phyloP scores from a whole-genome alignment of 2,329 filamentous ascomycete genomes.

The Cyclaneusma minus region DNA sequence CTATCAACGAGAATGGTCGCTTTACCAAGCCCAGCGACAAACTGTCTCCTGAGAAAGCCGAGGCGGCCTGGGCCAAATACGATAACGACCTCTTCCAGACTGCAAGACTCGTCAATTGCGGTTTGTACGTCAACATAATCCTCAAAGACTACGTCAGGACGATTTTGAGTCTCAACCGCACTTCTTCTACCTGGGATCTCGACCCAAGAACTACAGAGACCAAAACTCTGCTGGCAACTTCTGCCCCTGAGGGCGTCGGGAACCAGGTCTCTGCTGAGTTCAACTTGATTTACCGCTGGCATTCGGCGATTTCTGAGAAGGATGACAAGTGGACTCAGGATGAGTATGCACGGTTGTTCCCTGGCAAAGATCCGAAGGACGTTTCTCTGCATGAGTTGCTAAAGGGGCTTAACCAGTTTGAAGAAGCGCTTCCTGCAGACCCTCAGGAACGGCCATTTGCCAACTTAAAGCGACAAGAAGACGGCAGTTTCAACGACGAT shows the following conservation, averaged over 20 bases:
- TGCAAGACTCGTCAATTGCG: constrained; percentile 45
- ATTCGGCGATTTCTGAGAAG: constrained; percentile 58
- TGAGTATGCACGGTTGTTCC: constrained; percentile 46
- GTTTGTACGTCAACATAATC: constrained; percentile 37
- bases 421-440: constrained; percentile 44
- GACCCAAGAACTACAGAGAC: constrained; percentile 57
- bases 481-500: constrained; percentile 61
- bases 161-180: constrained; percentile 23
- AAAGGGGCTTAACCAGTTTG: constrained; percentile 45
- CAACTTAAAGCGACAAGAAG: constrained; percentile 42
- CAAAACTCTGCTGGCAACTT: constrained; percentile 29
- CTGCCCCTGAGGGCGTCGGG: constrained; percentile 56
- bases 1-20: constrained; percentile 66
- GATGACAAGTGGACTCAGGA: constrained; percentile 72
- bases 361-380: constrained; percentile 30
- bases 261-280: constrained; percentile 82
- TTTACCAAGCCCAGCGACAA: constrained; percentile 48
- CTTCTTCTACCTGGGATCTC: constrained; percentile 31
- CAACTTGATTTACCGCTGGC: constrained; percentile 79
- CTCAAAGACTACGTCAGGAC: constrained; percentile 24
- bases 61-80: constrained; percentile 45
- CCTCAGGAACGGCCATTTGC: constrained; percentile 55
- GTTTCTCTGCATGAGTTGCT: constrained; percentile 47
- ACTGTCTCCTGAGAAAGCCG: constrained; percentile 31
- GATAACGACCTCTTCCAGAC: constrained; percentile 70